phyloP scores from a whole-genome alignment of 1,284 basidiomycete species.

The Cystobasidium pallidum region DNA sequence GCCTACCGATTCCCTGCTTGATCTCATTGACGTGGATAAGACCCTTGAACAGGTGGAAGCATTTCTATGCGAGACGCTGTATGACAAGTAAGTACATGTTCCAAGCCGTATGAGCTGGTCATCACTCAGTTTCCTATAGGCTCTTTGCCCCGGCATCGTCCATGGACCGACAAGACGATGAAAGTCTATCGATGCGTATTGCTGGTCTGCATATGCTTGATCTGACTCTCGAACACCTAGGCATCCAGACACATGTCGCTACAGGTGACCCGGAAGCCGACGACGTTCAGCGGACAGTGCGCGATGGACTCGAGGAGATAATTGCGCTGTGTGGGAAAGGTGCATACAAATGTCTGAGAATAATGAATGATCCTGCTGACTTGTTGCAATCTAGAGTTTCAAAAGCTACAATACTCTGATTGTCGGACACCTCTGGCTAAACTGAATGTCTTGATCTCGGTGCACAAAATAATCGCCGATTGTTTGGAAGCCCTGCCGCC shows the following conservation, averaged over 20 bases:
- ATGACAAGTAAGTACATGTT: slow-evolving; percentile 47
- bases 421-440: slow-evolving; percentile 76
- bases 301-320: slow-evolving; percentile 66
- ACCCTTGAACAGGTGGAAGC: slow-evolving; percentile 48
- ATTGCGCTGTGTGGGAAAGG: slow-evolving; percentile 75
- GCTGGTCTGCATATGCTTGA: slow-evolving; percentile 89
- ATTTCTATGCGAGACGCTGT: slow-evolving; percentile 48
- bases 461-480: slow-evolving; percentile 76
- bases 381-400: slow-evolving; percentile 63
- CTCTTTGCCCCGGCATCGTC: slow-evolving; percentile 69
- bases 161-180: slow-evolving; percentile 82
- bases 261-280: slow-evolving; percentile 54
- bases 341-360: slow-evolving; percentile 57
- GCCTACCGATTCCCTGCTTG: background rate
- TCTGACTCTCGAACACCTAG: slow-evolving; percentile 80
- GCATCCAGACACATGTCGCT: slow-evolving; percentile 67
- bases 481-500: slow-evolving; percentile 52
- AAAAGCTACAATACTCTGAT: slow-evolving; percentile 61
- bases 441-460: slow-evolving; percentile 73
- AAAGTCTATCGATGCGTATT: slow-evolving; percentile 80
- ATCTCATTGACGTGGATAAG: slow-evolving; percentile 43
- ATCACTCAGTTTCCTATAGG: slow-evolving; percentile 56
- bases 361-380: slow-evolving; percentile 7
- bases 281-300: slow-evolving; percentile 59
- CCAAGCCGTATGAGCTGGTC: too few relatives aligned